Percentiles rank a stretch among this genome's conserved stretches.
These are phyloP conservation scores for Nakazawaea ishiwadae DNA, from an alignment of 805 yeast species.

Conservation along the genomic window DNA sequence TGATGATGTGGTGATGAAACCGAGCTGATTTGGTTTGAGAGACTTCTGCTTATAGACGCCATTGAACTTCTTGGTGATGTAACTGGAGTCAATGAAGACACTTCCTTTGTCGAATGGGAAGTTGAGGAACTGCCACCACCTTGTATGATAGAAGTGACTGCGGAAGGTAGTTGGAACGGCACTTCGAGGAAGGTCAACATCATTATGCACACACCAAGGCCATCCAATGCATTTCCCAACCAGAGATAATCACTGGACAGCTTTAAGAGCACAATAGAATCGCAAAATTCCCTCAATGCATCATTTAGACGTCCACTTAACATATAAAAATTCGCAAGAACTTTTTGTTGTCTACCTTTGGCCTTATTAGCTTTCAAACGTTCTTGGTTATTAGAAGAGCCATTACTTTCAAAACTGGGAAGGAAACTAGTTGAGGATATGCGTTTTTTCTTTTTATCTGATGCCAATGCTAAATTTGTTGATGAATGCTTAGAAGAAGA, in stretches of 20 bases:
- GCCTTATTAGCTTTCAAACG: slow-evolving; percentile 36
- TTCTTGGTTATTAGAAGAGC: slow-evolving; percentile 24
- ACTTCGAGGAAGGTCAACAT: slow-evolving; percentile 53
- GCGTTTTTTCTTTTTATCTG: slow-evolving; percentile 22
- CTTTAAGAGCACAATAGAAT: slow-evolving; percentile 57
- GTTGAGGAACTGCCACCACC: slow-evolving; percentile 11
- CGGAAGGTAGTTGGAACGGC: slow-evolving; percentile 43
- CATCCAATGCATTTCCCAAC: slow-evolving; percentile 87
- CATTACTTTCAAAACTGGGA: slow-evolving; percentile 20
- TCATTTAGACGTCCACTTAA: slow-evolving; percentile 74
- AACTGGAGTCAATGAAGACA: slow-evolving; percentile 25
- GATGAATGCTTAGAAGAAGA: not conserved
- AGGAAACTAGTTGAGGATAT: slow-evolving; percentile 20
- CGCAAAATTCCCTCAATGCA: slow-evolving; percentile 71
- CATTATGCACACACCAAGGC: slow-evolving; percentile 62
- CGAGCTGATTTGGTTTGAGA: slow-evolving; percentile 13
- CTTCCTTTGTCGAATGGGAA: slow-evolving; percentile 14
- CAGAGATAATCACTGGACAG: slow-evolving; percentile 73
- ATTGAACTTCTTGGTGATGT: slow-evolving; percentile 41
- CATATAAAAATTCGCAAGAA: slow-evolving; percentile 70
- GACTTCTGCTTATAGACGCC: slow-evolving; percentile 18
- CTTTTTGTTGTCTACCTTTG: slow-evolving; percentile 70
- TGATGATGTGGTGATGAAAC: not conserved
- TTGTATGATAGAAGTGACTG: slow-evolving; percentile 20
- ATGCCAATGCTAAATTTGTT: slow-evolving; percentile 8